phyloP scores from a whole-genome alignment of 2,329 filamentous ascomycete genomes.

The Diplodia corticola region DNA sequence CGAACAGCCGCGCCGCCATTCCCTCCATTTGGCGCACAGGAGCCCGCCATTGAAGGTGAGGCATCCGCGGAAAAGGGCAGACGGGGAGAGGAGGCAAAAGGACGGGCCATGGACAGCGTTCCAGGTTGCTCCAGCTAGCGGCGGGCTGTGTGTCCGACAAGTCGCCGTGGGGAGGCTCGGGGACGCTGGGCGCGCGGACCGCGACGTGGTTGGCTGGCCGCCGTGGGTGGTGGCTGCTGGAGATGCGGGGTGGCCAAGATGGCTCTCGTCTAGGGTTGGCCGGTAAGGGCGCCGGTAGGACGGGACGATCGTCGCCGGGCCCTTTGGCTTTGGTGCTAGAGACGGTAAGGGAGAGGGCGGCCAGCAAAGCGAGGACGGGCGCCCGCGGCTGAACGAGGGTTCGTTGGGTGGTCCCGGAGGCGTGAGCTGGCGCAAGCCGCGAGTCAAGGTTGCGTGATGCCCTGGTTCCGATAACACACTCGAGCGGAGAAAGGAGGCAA shows the following conservation, averaged over 20 bases:
- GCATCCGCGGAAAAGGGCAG: background rate
- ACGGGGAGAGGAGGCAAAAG: background rate
- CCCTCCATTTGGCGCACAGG: background rate
- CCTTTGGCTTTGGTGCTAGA: background rate
- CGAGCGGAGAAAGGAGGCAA: background rate
- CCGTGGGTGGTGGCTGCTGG: background rate
- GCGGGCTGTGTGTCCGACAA: background rate
- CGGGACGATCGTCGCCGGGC: background rate
- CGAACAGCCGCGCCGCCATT: background rate
- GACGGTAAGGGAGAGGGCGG: background rate
- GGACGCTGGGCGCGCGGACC: background rate
- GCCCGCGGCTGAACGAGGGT: background rate
- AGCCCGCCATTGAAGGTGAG: background rate
- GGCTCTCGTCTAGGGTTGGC: constrained; percentile 6
- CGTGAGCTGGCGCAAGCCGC: constrained; percentile 5
- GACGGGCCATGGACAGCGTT: background rate
- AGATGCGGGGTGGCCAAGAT: constrained; percentile 12
- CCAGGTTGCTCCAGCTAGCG: background rate
- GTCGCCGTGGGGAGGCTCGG: background rate
- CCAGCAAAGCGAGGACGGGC: background rate
- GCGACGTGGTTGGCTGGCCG: background rate
- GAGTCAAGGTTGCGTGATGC: constrained; percentile 14
- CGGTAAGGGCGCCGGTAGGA: constrained; percentile 4
- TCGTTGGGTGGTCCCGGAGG: background rate
- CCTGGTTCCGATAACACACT: background rate